These are phyloP conservation scores for Sporothrix dimorphospora DNA, from an alignment of 2,329 filamentous ascomycete genomes.

Conservation along the genomic window DNA sequence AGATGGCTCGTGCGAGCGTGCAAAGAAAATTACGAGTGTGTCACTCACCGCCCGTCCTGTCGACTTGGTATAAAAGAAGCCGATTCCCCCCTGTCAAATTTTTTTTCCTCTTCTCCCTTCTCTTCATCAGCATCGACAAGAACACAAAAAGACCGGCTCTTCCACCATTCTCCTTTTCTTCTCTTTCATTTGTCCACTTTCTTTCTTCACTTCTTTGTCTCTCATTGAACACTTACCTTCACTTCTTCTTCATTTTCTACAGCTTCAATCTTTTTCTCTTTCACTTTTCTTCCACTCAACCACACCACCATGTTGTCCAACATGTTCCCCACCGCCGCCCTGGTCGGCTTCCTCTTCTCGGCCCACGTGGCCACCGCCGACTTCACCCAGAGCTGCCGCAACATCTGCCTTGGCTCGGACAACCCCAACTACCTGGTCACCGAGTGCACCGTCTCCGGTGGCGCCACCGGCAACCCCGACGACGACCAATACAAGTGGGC, in stretches of 20 bases:
- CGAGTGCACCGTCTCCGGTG: background rate
- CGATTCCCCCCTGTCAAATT: background rate
- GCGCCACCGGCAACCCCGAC: background rate
- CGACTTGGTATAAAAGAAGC: background rate
- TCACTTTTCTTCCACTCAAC: background rate
- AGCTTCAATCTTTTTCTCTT: no score
- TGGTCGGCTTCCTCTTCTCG: background rate
- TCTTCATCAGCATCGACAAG: background rate
- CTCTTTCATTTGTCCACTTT: background rate
- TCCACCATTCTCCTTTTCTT: no score
- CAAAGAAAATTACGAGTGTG: background rate
- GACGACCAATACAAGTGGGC: slow-evolving; percentile 1
- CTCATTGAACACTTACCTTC: no score
- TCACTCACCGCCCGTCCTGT: background rate
- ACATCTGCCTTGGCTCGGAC: background rate
- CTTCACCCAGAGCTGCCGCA: background rate
- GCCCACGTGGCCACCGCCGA: background rate
- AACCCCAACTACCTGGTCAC: background rate
- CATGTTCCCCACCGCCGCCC: background rate
- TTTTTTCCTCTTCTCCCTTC: background rate
- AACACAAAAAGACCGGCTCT: no score
- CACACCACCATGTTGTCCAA: background rate
- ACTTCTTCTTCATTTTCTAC: background rate
- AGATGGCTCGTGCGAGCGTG: background rate
- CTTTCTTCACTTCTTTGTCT: background rate